phyloP scores from a whole-genome alignment of 495 filamentous ascomycete genomes.

The Saxophila tyrrhenica region DNA sequence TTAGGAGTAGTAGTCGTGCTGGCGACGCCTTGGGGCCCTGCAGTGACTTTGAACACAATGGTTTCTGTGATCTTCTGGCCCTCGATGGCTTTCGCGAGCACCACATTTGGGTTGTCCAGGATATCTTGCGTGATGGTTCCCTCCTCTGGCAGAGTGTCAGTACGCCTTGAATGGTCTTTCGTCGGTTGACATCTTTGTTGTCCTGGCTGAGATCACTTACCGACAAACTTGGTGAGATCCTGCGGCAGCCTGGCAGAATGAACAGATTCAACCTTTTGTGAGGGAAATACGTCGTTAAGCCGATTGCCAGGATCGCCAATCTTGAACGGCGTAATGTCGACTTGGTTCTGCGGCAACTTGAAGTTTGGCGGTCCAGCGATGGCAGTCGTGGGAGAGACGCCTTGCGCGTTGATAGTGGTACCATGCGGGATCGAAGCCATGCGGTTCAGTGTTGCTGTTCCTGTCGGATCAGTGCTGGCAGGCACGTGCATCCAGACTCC shows the following conservation, averaged over 20 bases:
- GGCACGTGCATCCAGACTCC: slow-evolving; percentile 15
- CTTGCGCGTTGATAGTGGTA: slow-evolving; percentile 29
- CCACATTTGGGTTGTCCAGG: slow-evolving; percentile 19
- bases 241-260: slow-evolving; percentile 23
- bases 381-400: slow-evolving; percentile 11
- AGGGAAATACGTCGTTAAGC: slow-evolving; percentile 1
- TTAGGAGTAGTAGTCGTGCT: slow-evolving; percentile 13
- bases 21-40: slow-evolving; percentile 10
- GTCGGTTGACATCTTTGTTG: too few relatives aligned
- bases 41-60: slow-evolving; percentile 11
- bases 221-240: slow-evolving; percentile 23
- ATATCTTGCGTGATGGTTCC: slow-evolving; percentile 27
- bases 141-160: not conserved
- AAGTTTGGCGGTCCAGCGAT: slow-evolving; percentile 15
- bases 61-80: slow-evolving; percentile 24
- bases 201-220: too few relatives aligned
- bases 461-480: slow-evolving; percentile 1
- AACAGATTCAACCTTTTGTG: slow-evolving; percentile 12
- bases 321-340: slow-evolving; percentile 23
- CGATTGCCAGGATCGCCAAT: slow-evolving; percentile 11
- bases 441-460: slow-evolving; percentile 8
- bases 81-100: slow-evolving; percentile 18
- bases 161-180: too few relatives aligned
- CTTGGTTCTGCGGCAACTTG: not conserved
- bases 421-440: slow-evolving; percentile 31